Base-by-base conservation (phyloP, 768 basidiomycete genomes). In the Mycena vitilis region DNA sequence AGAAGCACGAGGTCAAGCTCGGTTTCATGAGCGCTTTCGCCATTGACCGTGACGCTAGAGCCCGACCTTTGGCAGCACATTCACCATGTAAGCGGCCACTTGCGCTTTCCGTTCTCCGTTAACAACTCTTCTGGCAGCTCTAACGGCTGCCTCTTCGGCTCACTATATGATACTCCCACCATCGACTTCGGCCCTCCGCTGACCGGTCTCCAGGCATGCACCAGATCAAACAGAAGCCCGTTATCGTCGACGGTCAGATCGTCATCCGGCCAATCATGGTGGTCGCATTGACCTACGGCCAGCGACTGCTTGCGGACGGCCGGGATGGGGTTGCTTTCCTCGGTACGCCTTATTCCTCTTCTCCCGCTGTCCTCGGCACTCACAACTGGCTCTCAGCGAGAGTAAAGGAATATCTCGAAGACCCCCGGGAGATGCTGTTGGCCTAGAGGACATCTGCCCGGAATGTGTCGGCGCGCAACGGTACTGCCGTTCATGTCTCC, bases 21-120 rank as follows among this genome's bases (percentile, higher is more conserved):
- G 97, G 97, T 20, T 99, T 93, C 88, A 99, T 99, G 97, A 93
- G 92, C 71, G 96, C 95, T 53, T 99, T 99, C 76, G 93, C 96
- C 49, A 91, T 98, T 44, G 91, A 99, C 61, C 84, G 97, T 72
- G 98, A 98, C 77, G 91, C 89, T 54, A 99, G 80, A 76, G 80
- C 18, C 88, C 98, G 91, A 89, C 87, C 75, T 90, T 99, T 40
- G 97, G 97, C 56, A 97, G 97, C 56, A 91, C 95, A n/a, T 98
- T 99, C 87, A 99, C 97, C 71, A 98, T 98, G 95, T 95, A 73
- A 71, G 92, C 83, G 44, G 16, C 59, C 36, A 1, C 36, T 36
- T 1, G 34, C 23, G 36, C 0, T 16, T 66, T 34, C 51, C 54
- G 9, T 62, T 11, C 34, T 51, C 22, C 38, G 63, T 25, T 65